Conservation (phyloP, 257 asterid genomes). For the Mentha longifolia region DNA sequence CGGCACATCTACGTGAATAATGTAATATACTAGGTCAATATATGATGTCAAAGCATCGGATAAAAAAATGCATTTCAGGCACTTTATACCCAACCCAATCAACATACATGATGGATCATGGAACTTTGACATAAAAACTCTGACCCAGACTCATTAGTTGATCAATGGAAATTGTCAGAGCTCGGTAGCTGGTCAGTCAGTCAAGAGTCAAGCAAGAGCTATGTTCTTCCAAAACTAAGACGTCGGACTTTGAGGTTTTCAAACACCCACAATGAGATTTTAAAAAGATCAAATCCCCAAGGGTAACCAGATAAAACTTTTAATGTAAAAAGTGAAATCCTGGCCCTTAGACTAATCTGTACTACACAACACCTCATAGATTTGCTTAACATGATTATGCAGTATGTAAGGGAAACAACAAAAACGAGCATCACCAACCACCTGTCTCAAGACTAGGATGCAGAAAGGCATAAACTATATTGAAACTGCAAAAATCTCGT, state of each 20-base stretch:
- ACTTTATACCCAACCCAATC: not conserved
- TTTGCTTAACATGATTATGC: not conserved
- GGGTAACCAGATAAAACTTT: not conserved
- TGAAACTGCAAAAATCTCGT: slow-evolving; percentile 3
- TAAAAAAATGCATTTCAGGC: not conserved
- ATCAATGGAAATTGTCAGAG: not conserved
- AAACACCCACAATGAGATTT: not conserved
- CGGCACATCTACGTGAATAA: not conserved
- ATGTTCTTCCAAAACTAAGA: slow-evolving; percentile 3
- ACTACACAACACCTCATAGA: not conserved
- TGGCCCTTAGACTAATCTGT: slow-evolving; percentile 17
- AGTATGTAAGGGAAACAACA: not conserved
- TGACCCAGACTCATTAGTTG: slow-evolving; percentile 11
- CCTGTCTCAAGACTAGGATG: not conserved
- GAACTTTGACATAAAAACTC: not conserved
- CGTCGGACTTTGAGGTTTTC: not conserved
- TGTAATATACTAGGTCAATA: not conserved
- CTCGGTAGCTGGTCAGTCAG: not conserved
- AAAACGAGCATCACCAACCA: slow-evolving; percentile 4
- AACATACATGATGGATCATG: not conserved
- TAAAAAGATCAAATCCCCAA: not conserved
- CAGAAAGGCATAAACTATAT: slow-evolving; percentile 1
- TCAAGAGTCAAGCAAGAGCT: slow-evolving; percentile 23
- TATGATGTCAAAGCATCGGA: not conserved
- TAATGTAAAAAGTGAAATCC: not conserved